Evolutionary conservation across 768 basidiomycete species (phyloP).

Genomic region (Rhizopogon vulgaris): DNA sequence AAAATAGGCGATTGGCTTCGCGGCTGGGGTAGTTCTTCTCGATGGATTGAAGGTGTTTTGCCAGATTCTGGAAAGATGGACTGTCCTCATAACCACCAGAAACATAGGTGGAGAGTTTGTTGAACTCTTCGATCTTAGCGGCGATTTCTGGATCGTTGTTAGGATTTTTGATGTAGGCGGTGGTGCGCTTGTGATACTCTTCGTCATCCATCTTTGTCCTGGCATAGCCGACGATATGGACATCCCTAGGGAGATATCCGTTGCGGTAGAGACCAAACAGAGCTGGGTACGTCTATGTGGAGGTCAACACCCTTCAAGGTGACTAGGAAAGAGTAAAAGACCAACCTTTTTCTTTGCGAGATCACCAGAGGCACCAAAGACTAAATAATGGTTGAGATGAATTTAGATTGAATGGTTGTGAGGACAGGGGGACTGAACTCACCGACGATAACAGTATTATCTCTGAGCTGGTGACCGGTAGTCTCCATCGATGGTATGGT

Average conservation of each 20-base stretch:
- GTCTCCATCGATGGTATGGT: slow-evolving; percentile 90
- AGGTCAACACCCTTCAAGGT: slow-evolving; percentile 39
- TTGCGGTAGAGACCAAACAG: slow-evolving; percentile 84
- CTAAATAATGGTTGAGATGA: slow-evolving; percentile 33
- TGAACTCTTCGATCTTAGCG: slow-evolving; percentile 76
- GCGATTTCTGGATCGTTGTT: slow-evolving; percentile 54
- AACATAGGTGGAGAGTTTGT: slow-evolving; percentile 72
- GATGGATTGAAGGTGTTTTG: slow-evolving; percentile 68
- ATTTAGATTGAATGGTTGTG: slow-evolving; percentile 1
- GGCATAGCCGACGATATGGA: slow-evolving; percentile 94
- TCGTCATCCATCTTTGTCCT: slow-evolving; percentile 87
- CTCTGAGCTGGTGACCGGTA: slow-evolving; percentile 62
- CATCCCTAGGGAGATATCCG: slow-evolving; percentile 73
- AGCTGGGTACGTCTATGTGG: slow-evolving; percentile 82
- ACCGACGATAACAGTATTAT: slow-evolving; percentile 90
- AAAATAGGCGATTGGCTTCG: slow-evolving; percentile 82
- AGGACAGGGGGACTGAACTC: slow-evolving; percentile 24
- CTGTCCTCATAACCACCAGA: slow-evolving; percentile 86
- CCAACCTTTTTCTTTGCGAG: slow-evolving; percentile 97
- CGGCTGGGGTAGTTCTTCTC: slow-evolving; percentile 64
- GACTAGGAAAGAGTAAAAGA: background rate
- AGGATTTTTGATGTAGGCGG: slow-evolving; percentile 78
- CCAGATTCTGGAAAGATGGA: slow-evolving; percentile 70
- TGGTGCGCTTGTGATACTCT: slow-evolving; percentile 81
- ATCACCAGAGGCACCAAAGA: slow-evolving; percentile 95